phyloP scores from a whole-genome alignment of 805 yeast species.

The Metschnikowia shivogae region DNA sequence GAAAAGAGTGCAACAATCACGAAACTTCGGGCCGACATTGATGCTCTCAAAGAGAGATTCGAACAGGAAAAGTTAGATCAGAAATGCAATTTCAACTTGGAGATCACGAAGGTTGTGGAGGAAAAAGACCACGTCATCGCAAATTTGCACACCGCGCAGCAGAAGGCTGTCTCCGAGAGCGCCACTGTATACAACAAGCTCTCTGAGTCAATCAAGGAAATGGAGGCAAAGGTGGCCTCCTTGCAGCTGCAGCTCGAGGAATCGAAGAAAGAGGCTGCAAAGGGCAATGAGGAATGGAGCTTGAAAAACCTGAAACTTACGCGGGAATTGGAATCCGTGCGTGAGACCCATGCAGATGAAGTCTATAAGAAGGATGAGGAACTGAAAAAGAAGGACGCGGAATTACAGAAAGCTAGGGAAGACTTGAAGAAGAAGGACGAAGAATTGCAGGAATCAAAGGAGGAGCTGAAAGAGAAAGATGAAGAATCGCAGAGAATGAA shows the following conservation, averaged over 20 bases:
- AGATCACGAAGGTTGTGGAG: constrained; percentile 21
- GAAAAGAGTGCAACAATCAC: not conserved
- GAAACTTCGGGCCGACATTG: not conserved
- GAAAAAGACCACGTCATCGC: constrained; percentile 18
- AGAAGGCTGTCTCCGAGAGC: not conserved
- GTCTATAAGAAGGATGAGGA: no score
- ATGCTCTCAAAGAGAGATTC: constrained; percentile 6
- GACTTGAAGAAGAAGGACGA: constrained; percentile 3
- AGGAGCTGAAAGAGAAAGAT: not conserved
- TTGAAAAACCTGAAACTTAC: not conserved
- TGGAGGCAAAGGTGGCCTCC: constrained; percentile 2
- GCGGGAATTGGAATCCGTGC: not conserved
- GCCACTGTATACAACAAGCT: not conserved
- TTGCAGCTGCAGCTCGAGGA: constrained; percentile 7
- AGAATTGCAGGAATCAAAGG: constrained; percentile 3
- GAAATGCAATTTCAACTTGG: constrained; percentile 23
- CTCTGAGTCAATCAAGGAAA: not conserved
- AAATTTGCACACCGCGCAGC: not conserved
- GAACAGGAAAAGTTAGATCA: constrained; percentile 14
- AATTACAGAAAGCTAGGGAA: not conserved
- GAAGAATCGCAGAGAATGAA: not conserved
- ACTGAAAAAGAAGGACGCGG: no score
- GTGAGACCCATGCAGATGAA: not conserved
- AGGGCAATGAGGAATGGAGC: not conserved
- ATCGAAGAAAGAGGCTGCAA: not conserved